phyloP scores from a whole-genome alignment of 768 basidiomycete genomes.

The Leucocoprinus leucothites region DNA sequence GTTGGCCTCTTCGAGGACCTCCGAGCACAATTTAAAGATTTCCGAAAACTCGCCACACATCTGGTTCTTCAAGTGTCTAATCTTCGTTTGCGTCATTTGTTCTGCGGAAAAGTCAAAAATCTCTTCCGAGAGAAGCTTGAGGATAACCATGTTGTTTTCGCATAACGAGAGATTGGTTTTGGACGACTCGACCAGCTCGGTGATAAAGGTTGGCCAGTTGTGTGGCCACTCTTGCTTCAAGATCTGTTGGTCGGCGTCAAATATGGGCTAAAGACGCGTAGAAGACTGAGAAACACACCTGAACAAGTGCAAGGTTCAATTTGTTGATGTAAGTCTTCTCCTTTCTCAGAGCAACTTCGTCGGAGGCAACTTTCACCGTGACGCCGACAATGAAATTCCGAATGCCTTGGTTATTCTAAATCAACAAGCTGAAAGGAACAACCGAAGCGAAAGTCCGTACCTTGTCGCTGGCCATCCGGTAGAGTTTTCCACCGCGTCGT shows the following conservation, averaged over 20 bases:
- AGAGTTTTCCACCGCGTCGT: constrained; percentile 94
- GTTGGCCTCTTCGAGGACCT: constrained; percentile 95
- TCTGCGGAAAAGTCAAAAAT: constrained; percentile 99
- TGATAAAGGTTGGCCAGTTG: constrained; percentile 97
- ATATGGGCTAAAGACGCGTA: constrained; percentile 3
- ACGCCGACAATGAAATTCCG: constrained; percentile 94
- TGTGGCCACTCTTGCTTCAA: constrained; percentile 99
- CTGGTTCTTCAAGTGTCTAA: constrained; percentile 95
- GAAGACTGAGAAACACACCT: constrained; percentile 46
- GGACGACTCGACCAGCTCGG: constrained; percentile 95
- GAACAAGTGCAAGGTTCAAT: constrained; percentile 92
- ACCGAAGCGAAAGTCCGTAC: constrained; percentile 31
- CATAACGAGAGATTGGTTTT: constrained; percentile 94
- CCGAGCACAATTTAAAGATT: constrained; percentile 96
- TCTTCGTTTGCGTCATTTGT: constrained; percentile 97
- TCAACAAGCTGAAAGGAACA: not conserved
- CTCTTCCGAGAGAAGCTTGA: constrained; percentile 96
- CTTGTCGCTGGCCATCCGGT: constrained; percentile 91
- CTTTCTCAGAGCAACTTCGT: constrained; percentile 82
- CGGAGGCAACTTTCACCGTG: constrained; percentile 90
- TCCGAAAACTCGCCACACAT: constrained; percentile 98
- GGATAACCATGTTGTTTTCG: constrained; percentile 99
- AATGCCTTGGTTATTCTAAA: constrained; percentile 55
- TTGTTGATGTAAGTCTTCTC: constrained; percentile 97
- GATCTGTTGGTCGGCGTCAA: constrained; percentile 54